Evolutionary conservation across 1,284 basidiomycete species (phyloP), one percentile per base, ranked within the genome.

Genomic region (Phenoliferia sp.): DNA sequence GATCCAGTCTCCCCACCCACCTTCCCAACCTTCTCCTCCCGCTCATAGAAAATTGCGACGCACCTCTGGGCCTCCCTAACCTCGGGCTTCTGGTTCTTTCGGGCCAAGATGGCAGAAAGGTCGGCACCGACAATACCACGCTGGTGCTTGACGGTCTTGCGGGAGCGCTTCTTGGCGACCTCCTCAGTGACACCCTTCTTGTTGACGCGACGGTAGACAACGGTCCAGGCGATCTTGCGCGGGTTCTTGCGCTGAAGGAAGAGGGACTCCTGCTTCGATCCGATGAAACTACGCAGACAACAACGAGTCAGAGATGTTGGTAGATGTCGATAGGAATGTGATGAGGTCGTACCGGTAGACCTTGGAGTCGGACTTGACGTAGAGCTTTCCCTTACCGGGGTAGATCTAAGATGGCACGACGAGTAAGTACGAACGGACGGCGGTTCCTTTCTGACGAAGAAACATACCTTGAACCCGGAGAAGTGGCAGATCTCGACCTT

Each of bases 201-300:
- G 88, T 99, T 96, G 89, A 97, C 94, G 78, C 93, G 90, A 77
- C 95, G 90, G 88, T 92, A 99, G 69, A 94, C 88, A 44, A 63
- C 62, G 69, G 95, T 99, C 96, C 95, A 99, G 74, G 95, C 90
- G 82, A 99, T 94, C 88, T 99, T 98, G 81, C 95, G 92, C 65
- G 96, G 95, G 87, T 99, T 99, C 86, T 99, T 99, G 84, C 95
- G 92, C 83, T 99, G 96, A 71, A 93, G 85, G 90, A 99, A 99
- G 76, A 99, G 90, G 71, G 94, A 98, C 77, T 94, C 87, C 80
- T 87, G 90, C 88, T 96, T 96, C 74, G 90, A 89, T 79, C 81
- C 85, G 76, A 88, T 67, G 75, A 76, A 77, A 62, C 71, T 71
- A 65, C n/a, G n/a, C n/a, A n/a, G n/a, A n/a, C n/a, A n/a, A n/a